phyloP scores from a whole-genome alignment of 495 filamentous ascomycete species.

The Trichoderma reesei region DNA sequence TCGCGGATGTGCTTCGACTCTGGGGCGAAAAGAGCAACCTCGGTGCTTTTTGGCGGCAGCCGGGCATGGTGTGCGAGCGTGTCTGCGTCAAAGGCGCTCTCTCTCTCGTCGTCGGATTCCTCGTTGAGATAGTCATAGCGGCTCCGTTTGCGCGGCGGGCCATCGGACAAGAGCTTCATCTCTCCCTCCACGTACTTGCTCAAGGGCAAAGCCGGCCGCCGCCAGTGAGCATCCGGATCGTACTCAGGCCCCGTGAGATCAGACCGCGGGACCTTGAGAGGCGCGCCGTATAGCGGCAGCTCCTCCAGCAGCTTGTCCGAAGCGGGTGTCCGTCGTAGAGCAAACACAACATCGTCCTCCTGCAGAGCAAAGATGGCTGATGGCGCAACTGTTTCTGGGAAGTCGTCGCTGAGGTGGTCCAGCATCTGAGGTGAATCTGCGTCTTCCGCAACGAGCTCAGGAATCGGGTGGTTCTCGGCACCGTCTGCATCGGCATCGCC shows the following conservation, averaged over 20 bases:
- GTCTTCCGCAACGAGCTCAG: slow-evolving; percentile 57
- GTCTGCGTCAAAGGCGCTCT: slow-evolving; percentile 36
- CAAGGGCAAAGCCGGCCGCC: slow-evolving; percentile 66
- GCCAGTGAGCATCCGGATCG: slow-evolving; percentile 61
- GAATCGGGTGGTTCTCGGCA: slow-evolving; percentile 45
- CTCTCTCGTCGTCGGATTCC: slow-evolving; percentile 49
- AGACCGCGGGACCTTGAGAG: slow-evolving; percentile 45
- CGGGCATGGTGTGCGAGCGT: slow-evolving; percentile 30
- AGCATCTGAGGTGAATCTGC: slow-evolving; percentile 40
- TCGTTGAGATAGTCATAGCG: slow-evolving; percentile 69
- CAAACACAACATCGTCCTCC: slow-evolving; percentile 73
- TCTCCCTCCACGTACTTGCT: slow-evolving; percentile 80
- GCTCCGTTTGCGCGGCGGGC: slow-evolving; percentile 63
- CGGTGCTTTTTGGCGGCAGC: slow-evolving; percentile 57
- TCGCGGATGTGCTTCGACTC: slow-evolving; percentile 87
- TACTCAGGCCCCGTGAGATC: slow-evolving; percentile 46
- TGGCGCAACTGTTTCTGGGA: slow-evolving; percentile 44
- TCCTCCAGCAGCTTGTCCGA: slow-evolving; percentile 79
- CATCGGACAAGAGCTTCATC: slow-evolving; percentile 55
- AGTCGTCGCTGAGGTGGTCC: slow-evolving; percentile 34
- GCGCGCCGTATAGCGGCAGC: slow-evolving; percentile 66
- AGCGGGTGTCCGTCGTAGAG: slow-evolving; percentile 61
- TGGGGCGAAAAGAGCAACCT: slow-evolving; percentile 78
- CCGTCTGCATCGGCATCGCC: slow-evolving; percentile 16
- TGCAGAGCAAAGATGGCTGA: slow-evolving; percentile 75